Base-by-base conservation (phyloP, 2,329 filamentous ascomycete species). In the Teratosphaeria viscida region DNA sequence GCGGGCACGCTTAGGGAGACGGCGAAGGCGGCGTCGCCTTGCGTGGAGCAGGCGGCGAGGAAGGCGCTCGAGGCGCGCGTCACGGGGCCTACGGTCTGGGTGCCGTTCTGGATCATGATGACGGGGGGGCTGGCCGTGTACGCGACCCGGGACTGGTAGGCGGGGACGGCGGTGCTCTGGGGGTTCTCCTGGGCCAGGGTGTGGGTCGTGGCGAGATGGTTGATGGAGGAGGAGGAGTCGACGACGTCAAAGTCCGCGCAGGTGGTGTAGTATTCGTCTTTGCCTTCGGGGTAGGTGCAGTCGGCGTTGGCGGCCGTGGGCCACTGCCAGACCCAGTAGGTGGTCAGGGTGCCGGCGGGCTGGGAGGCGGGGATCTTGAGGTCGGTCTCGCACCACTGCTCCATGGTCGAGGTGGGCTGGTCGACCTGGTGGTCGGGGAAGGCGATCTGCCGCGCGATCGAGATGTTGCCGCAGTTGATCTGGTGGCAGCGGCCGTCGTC, bases 311-410 rank as follows among this genome's bases (percentile, higher is more conserved):
- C 61, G 6, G 63, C 66, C 14, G 83, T 86, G 2, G 87, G 86
- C 90, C 91, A 99, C 73, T 95, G 88, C 94, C 94, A 97, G 54
- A 96, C 87, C 92, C 92, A 97, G 79, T 96, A 95, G 57, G 96
- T 76, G 2, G 90, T 92, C 72, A 92, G 89, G 32, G 81, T 80
- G 53, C 85, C 84, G 10, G 78, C 73, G n/a, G 81, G 73, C 54
- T 84, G 77, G 66, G 88, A 82, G 5, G 78, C 70, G 0, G 94
- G 94, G 14, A 99, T 77, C 68, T 85, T 80, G 55, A 96, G 77
- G 69, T 94, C 86, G 39, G 86, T 86, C 74, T 96, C 92, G 75
- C 94, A 97, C 77, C 81, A 86, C 56, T 92, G 78, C 67, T 87
- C 83, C 57, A 74, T 71, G n/a, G 71, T 69, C 23, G 67, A 66